These are phyloP conservation scores for Bruguiera parviflora DNA, from an alignment of 345 rosid species.

Conservation along the genomic window DNA sequence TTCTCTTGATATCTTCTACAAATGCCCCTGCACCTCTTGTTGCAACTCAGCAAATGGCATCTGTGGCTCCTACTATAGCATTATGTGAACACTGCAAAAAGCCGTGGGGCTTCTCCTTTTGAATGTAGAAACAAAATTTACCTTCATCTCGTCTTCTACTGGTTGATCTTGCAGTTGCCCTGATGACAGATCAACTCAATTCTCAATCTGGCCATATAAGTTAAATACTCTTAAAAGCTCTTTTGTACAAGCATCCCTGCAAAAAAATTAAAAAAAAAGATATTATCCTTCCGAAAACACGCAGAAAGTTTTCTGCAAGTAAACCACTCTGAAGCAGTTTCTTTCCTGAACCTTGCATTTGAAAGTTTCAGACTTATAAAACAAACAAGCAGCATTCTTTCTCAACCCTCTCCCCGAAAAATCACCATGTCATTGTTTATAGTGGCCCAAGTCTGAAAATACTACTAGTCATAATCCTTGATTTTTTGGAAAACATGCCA, in stretches of 20 bases:
- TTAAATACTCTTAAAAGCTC: slow-evolving; percentile 84
- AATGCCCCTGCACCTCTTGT: slow-evolving; percentile 79
- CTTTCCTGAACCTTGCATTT: background rate
- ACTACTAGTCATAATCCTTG: no score
- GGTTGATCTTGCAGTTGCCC: slow-evolving; percentile 50
- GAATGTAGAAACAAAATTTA: slow-evolving; percentile 56
- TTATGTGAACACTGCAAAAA: slow-evolving; percentile 92
- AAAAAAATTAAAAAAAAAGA: slow-evolving; percentile 8
- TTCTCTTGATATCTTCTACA: slow-evolving; percentile 73
- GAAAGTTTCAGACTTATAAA: background rate
- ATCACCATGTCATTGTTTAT: background rate
- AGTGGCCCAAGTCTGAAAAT: background rate
- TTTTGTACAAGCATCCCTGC: slow-evolving; percentile 94
- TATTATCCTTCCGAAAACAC: background rate
- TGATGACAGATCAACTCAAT: slow-evolving; percentile 58
- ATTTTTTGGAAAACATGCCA: background rate
- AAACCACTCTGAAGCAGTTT: background rate
- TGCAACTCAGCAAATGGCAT: slow-evolving; percentile 88
- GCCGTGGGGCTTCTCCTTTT: slow-evolving; percentile 93
- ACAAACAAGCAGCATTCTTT: no score
- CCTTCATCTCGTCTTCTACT: slow-evolving; percentile 75
- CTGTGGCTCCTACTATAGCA: slow-evolving; percentile 98
- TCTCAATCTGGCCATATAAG: slow-evolving; percentile 83
- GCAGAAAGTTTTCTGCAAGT: background rate
- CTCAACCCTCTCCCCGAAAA: background rate